Conservation (phyloP, 345 rosid genomes). For the Sonneratia alba region DNA sequence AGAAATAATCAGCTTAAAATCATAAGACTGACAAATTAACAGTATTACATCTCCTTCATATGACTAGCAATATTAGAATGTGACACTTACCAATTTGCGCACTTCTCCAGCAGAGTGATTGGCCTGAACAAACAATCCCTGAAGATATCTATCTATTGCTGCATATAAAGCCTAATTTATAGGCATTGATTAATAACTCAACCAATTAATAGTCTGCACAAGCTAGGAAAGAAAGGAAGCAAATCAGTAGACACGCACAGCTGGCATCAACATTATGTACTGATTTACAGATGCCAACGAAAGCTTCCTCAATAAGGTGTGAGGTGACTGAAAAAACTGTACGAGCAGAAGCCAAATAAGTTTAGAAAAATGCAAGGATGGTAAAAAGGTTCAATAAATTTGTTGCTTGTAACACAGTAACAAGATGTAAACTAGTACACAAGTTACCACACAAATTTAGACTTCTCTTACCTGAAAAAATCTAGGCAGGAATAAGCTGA, state of each 20-base stretch:
- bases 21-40: neutral
- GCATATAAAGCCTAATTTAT: conserved; percentile 54
- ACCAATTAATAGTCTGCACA: neutral
- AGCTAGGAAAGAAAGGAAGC: neutral
- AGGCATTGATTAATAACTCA: neutral
- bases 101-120: conserved; percentile 78
- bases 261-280: conserved; percentile 87
- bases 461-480: conserved; percentile 50
- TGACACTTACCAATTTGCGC: conserved; percentile 48
- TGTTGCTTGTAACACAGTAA: neutral
- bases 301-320: conserved; percentile 68
- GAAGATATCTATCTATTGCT: conserved; percentile 72
- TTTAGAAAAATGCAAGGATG: no score
- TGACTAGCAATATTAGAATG: neutral
- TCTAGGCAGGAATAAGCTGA: conserved; percentile 70
- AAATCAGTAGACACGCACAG: conserved; percentile 45
- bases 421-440: neutral
- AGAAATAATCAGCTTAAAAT: neutral
- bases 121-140: conserved; percentile 83
- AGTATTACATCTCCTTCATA: neutral
- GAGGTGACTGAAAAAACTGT: conserved; percentile 91
- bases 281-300: conserved; percentile 87
- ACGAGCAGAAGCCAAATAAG: conserved; percentile 11
- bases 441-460: neutral
- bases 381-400: no score